A percentile compares a stretch with the other conserved stretches of the same genome.
phyloP scores from a whole-genome alignment of 257 asterid species.

The Haberlea rhodopensis region DNA sequence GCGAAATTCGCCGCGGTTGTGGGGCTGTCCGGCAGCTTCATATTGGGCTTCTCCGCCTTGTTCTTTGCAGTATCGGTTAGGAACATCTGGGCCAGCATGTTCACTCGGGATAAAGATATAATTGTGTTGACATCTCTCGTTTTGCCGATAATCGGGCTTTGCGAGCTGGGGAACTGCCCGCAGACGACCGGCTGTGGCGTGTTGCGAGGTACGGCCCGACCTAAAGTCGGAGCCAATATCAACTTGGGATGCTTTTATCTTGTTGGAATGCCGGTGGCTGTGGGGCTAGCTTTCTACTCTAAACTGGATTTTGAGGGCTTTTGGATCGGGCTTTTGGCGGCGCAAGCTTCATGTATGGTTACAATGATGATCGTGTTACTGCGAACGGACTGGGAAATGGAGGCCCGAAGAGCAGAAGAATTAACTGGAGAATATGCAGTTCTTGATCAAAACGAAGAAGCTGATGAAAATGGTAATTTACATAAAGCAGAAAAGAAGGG shows the following conservation, averaged over 20 bases:
- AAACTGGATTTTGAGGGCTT: conserved; percentile 47
- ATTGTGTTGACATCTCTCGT: conserved; percentile 37
- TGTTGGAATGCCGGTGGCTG: conserved; percentile 60
- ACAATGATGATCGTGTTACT: conserved; percentile 46
- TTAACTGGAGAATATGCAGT: conserved; percentile 29
- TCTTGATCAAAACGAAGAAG: too few relatives aligned
- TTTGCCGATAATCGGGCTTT: conserved; percentile 54
- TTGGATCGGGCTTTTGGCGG: conserved; percentile 62
- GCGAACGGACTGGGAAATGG: conserved; percentile 52
- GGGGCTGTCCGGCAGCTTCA: conserved; percentile 36
- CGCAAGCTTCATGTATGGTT: conserved; percentile 49
- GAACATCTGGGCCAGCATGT: conserved; percentile 48
- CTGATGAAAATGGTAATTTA: too few relatives aligned
- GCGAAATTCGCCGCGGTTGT: conserved; percentile 42
- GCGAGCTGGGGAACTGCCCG: conserved; percentile 73
- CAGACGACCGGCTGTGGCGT: conserved; percentile 61
- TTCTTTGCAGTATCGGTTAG: conserved; percentile 37
- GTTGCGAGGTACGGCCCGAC: conserved; percentile 58
- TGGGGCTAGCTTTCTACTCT: conserved; percentile 35
- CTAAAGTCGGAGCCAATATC: conserved; percentile 51
- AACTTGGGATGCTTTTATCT: conserved; percentile 58
- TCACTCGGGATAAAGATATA: conserved; percentile 51
- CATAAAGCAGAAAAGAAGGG: too few relatives aligned
- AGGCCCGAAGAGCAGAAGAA: conserved; percentile 47
- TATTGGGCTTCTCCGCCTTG: conserved; percentile 39